Conservation (phyloP, 164 flowering plant genomes). For the Warburgia ugandensis region DNA sequence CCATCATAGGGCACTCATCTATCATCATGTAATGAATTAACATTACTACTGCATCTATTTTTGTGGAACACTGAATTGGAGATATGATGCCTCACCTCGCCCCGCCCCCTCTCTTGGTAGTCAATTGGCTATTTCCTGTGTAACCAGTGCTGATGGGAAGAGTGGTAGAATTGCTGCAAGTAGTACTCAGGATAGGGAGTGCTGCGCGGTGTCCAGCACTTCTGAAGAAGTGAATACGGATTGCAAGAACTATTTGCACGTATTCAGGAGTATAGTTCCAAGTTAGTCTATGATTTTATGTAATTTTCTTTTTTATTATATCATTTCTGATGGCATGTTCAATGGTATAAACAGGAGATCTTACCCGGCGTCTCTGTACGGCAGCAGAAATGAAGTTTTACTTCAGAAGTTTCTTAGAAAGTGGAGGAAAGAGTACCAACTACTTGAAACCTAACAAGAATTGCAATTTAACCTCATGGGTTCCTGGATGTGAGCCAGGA, state of each 20-base stretch:
- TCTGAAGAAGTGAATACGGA: background rate
- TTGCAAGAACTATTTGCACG: background rate
- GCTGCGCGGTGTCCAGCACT: background rate
- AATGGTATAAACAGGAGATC: slow-evolving; percentile 36
- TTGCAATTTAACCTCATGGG: slow-evolving; percentile 75
- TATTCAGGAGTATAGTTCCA: background rate
- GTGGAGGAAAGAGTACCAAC: slow-evolving; percentile 27
- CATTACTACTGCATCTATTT: background rate
- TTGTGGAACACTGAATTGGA: no score
- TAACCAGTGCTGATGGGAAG: background rate
- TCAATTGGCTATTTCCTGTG: background rate
- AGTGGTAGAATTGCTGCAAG: background rate
- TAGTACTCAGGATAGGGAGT: background rate
- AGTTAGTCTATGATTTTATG: background rate
- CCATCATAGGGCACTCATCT: no score
- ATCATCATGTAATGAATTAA: background rate
- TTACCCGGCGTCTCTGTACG: slow-evolving; percentile 62
- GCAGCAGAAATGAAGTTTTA: slow-evolving; percentile 81
- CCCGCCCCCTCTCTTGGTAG: background rate
- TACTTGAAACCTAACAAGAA: slow-evolving; percentile 72
- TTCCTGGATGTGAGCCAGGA: slow-evolving; percentile 94
- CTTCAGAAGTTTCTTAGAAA: slow-evolving; percentile 33
- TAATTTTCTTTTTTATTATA: no score
- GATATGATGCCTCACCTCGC: no score
- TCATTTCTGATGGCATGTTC: background rate